phyloP scores from a whole-genome alignment of 2,329 filamentous ascomycete genomes.

The Cordyceps cateniannulata region DNA sequence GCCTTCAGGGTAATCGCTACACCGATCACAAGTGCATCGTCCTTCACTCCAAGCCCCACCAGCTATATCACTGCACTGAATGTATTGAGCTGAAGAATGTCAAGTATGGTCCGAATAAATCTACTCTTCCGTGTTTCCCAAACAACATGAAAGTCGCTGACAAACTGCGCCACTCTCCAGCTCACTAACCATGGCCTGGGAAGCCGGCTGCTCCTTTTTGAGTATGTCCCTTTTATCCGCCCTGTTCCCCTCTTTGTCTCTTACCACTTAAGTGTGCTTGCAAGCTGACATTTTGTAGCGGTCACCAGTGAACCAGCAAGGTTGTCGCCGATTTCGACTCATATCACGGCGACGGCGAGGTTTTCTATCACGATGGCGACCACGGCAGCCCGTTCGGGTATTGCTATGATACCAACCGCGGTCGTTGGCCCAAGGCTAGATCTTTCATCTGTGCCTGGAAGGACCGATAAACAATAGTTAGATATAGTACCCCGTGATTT shows the following conservation, averaged over 20 bases:
- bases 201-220: neutral
- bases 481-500: too few relatives aligned
- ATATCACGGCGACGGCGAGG: neutral
- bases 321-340: neutral
- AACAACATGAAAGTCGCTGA: neutral
- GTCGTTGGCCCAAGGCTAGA: neutral
- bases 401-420: neutral
- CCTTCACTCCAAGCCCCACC: neutral
- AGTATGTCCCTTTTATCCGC: neutral
- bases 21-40: neutral
- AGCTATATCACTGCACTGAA: neutral
- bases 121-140: neutral
- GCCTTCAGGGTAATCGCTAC: neutral
- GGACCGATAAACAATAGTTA: neutral
- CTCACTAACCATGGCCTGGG: neutral
- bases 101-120: neutral
- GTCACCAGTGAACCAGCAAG: neutral
- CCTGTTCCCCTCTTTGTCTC: neutral
- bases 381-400: too few relatives aligned
- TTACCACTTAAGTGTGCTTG: neutral
- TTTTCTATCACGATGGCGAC: too few relatives aligned
- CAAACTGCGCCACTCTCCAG: neutral
- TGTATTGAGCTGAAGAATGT: neutral
- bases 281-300: neutral
- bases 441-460: neutral